Evolutionary conservation across 2,329 filamentous ascomycete genomes (phyloP).

Genomic region (Diaporthe ampelina): DNA sequence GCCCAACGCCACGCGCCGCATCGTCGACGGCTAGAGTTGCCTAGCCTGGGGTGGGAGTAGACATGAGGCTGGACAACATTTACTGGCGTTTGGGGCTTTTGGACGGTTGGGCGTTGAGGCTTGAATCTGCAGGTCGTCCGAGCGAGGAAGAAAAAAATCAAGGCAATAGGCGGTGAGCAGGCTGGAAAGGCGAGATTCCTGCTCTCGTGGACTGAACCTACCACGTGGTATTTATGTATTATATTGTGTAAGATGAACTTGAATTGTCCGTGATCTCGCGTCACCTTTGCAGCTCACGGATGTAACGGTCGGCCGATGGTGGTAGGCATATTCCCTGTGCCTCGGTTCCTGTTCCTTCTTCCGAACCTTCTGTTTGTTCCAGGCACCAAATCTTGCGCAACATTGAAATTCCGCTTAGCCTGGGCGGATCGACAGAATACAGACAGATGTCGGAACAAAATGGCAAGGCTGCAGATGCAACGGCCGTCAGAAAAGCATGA

Average conservation of each 20-base stretch:
- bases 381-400: constrained; percentile 3
- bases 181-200: constrained; percentile 1
- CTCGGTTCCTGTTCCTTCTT: background rate
- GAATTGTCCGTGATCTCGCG: constrained; percentile 4
- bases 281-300: constrained; percentile 25
- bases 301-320: constrained; percentile 26
- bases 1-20: constrained; percentile 35
- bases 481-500: constrained; percentile 20
- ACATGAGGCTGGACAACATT: background rate
- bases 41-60: background rate
- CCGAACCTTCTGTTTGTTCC: constrained; percentile 19
- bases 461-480: constrained; percentile 21
- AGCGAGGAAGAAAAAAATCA: constrained; percentile 9
- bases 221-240: constrained; percentile 35
- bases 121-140: constrained; percentile 10
- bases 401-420: background rate
- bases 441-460: constrained; percentile 13
- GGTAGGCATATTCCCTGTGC: constrained; percentile 24
- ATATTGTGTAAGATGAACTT: constrained; percentile 27
- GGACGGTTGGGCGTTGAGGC: constrained; percentile 1
- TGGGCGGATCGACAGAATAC: constrained; percentile 15
- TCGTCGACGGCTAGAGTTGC: constrained; percentile 35
- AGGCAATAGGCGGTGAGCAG: constrained; percentile 26
- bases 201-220: constrained; percentile 23
- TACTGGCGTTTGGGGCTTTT: constrained; percentile 23